These are phyloP conservation scores for Domatiomyces globalis DNA, from an alignment of 2,329 filamentous ascomycete species.

Conservation along the genomic window DNA sequence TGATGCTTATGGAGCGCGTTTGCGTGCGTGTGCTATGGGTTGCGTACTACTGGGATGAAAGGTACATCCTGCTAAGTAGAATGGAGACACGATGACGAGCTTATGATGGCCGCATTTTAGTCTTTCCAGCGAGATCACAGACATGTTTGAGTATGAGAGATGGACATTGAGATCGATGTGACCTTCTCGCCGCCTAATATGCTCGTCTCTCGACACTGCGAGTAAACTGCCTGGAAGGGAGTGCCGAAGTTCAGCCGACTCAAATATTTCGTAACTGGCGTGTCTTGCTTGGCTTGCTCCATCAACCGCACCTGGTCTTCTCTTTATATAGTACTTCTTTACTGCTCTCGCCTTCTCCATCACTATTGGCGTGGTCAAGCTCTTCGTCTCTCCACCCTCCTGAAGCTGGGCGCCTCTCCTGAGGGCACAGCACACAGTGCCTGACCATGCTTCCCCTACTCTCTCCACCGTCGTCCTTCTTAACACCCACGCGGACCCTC, in stretches of 20 bases:
- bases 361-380: too few species aligned
- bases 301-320: too few species aligned
- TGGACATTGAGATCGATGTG: not conserved
- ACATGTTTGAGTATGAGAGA: not conserved
- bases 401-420: too few species aligned
- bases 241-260: too few species aligned
- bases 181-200: not conserved
- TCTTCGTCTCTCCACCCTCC: too few species aligned
- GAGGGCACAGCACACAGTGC: not conserved
- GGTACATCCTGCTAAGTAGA: not conserved
- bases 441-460: not conserved
- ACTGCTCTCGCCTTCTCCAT: too few species aligned
- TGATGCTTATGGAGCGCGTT: not conserved
- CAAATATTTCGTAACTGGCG: too few species aligned
- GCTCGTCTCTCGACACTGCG: too few species aligned
- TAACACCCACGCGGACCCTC: not conserved
- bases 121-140: not conserved
- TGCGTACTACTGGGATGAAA: not conserved
- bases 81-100: not conserved
- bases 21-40: not conserved
- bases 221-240: too few species aligned
- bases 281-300: too few species aligned
- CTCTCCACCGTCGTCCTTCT: not conserved
- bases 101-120: not conserved
- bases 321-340: too few species aligned